Evolutionary conservation across 495 filamentous ascomycete genomes (phyloP), one percentile per base, ranked within the genome.

Genomic region (Penicillium diatomitis): DNA sequence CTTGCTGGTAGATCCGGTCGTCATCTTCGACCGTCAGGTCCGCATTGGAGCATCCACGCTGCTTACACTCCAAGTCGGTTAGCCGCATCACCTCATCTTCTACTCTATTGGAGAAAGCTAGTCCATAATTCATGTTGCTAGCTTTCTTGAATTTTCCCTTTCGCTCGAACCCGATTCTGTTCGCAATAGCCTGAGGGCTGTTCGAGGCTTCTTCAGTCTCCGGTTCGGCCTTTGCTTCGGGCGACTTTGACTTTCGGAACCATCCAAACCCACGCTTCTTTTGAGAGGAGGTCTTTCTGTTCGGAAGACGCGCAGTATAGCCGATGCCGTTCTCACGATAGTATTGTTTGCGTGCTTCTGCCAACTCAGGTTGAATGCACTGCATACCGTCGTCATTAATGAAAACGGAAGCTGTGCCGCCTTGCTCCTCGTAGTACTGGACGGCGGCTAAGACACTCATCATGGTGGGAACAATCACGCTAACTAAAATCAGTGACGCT

Each of bases 91-190:
- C 65, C 48, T 76, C 78, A 6, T 77, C 75, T 53, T 84, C 82
- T 28, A 84, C 78, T 11, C 72, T 66, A 46, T 77, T 78, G 53
- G 75, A 79, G 43, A 80, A 56, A 64, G 73, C 73, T 53, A 85
- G 57, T 9, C 74, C 79, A 48, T 80, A 85, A 62, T 85, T 85
- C 82, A 85, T 85, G 67, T 85, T 85, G 33, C 79, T 83, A 11
- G 82, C 82, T 62, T 85, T 85, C 68, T 85, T 85, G 71, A 85
- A 85, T 60, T 85, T 84, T 44, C 82, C 82, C 11, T 74, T 70
- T 5, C 82, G 75, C 31, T 78, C 53, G 60, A 83, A 84, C 8
- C 50, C 53, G 28, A 48, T 48, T 31, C 41, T 40, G 46, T 48
- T 48, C 10, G 37, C 29, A 7, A 48, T 40, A 4, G 38, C 46